These are phyloP conservation scores for Blastocystis hominis DNA, from an alignment of 352 stramenopile species.

Conservation along the genomic window DNA sequence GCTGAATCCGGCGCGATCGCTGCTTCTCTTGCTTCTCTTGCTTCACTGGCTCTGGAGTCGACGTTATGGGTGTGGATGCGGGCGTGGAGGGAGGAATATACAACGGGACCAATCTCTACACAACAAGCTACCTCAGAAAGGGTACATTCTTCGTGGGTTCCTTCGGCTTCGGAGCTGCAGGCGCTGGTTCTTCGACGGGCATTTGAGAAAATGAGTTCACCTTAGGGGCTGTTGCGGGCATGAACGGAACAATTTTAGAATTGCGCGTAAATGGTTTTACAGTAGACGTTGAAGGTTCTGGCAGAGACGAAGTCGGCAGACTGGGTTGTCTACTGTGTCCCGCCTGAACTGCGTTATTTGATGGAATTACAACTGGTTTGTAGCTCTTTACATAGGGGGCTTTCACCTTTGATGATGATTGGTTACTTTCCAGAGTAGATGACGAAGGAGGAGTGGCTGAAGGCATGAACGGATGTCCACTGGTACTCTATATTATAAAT, in stretches of 20 bases:
- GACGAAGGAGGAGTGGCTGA: not conserved
- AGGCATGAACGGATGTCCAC: not conserved
- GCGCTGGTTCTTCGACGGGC: not conserved
- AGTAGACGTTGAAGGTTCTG: not conserved
- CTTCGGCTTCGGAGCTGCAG: not conserved
- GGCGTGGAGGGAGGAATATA: not conserved
- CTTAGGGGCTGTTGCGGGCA: not conserved
- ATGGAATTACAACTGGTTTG: not conserved
- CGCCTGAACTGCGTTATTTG: not conserved
- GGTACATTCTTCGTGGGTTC: not conserved
- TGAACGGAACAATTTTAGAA: not conserved
- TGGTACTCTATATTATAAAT: not conserved
- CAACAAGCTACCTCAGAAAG: not conserved
- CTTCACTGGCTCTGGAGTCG: not conserved
- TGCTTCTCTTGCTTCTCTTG: not conserved
- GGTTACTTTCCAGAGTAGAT: not conserved
- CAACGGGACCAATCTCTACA: conserved; percentile 9
- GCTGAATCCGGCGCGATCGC: not conserved
- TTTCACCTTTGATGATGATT: not conserved
- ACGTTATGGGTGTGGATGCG: not conserved
- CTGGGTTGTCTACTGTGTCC: not conserved
- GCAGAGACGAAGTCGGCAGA: not conserved
- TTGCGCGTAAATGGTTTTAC: not conserved
- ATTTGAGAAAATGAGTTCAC: not conserved
- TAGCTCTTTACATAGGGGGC: not conserved